These are phyloP conservation scores for Beauveria asiatica DNA, from an alignment of 2,329 filamentous ascomycete species.

Conservation along the genomic window DNA sequence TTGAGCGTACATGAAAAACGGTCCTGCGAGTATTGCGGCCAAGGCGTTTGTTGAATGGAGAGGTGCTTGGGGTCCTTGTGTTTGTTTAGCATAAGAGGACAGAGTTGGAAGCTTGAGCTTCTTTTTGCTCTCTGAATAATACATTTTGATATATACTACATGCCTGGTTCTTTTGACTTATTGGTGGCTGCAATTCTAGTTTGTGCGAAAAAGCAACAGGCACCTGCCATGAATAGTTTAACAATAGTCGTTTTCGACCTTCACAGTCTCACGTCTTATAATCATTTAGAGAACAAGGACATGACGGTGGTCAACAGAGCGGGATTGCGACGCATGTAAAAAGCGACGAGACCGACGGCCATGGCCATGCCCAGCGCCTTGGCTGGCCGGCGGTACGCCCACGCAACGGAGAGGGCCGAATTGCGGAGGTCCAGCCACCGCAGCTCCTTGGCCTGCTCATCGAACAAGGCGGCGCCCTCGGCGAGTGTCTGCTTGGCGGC, in stretches of 20 bases:
- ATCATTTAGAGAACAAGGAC: constrained; percentile 18
- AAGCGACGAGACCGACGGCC: constrained; percentile 56
- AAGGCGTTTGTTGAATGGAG: neutral
- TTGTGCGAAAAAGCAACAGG: no score
- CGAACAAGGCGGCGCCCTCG: constrained; percentile 61
- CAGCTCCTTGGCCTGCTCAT: constrained; percentile 65
- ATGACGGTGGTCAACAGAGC: constrained; percentile 20
- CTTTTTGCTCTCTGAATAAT: neutral
- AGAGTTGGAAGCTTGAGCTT: neutral
- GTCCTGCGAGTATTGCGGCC: neutral
- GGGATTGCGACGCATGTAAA: constrained; percentile 52
- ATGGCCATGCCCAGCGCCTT: constrained; percentile 55
- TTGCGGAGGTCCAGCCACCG: constrained; percentile 47
- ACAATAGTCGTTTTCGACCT: neutral
- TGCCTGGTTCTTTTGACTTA: neutral
- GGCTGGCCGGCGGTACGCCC: constrained; percentile 58
- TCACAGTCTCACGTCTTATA: neutral
- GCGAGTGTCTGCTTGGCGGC: constrained; percentile 48
- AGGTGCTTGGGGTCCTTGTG: neutral
- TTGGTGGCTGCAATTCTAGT: neutral
- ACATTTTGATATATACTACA: neutral
- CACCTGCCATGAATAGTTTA: neutral
- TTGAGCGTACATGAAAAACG: neutral
- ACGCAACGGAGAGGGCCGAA: constrained; percentile 32
- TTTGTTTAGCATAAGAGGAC: neutral